These are phyloP conservation scores for Pseudogymnoascus verrucosus DNA, from an alignment of 2,329 filamentous ascomycete genomes.

Conservation along the genomic window DNA sequence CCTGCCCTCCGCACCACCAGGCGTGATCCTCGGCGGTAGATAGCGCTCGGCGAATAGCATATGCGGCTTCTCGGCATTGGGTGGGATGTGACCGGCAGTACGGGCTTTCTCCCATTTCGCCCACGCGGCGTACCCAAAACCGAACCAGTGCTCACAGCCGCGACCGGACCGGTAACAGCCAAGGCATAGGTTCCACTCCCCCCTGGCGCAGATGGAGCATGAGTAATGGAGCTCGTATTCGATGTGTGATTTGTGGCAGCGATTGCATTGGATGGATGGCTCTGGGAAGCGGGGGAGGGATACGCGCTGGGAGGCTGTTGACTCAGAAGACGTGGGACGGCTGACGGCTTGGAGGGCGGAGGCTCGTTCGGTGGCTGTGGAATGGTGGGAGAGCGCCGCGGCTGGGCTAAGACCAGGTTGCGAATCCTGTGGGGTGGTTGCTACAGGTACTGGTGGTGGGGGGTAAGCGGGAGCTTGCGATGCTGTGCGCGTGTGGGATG, in stretches of 20 bases:
- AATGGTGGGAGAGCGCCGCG: constrained; percentile 12
- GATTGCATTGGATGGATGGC: constrained; percentile 64
- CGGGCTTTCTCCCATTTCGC: constrained; percentile 53
- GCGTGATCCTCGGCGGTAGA: constrained; percentile 38
- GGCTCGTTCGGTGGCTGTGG: constrained; percentile 19
- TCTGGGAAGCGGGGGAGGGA: constrained; percentile 49
- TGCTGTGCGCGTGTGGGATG: neutral
- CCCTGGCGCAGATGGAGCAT: constrained; percentile 61
- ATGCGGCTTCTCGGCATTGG: constrained; percentile 43
- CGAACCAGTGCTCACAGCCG: constrained; percentile 82
- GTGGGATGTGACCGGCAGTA: constrained; percentile 22
- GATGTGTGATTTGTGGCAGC: constrained; percentile 64
- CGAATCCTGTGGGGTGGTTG: constrained; percentile 25
- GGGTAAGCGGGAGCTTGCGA: neutral
- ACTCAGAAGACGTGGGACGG: constrained; percentile 25
- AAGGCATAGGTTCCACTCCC: constrained; percentile 71
- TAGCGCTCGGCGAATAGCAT: constrained; percentile 52
- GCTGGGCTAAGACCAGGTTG: constrained; percentile 10
- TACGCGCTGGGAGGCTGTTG: constrained; percentile 20
- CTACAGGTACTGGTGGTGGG: constrained; percentile 13
- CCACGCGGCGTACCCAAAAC: constrained; percentile 70
- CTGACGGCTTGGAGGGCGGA: constrained; percentile 24
- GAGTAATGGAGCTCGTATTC: constrained; percentile 84
- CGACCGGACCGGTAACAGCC: constrained; percentile 69
- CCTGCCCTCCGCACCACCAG: constrained; percentile 46